These are phyloP conservation scores for Paxillus rubicundulus DNA, from an alignment of 768 basidiomycete genomes.

Conservation along the genomic window DNA sequence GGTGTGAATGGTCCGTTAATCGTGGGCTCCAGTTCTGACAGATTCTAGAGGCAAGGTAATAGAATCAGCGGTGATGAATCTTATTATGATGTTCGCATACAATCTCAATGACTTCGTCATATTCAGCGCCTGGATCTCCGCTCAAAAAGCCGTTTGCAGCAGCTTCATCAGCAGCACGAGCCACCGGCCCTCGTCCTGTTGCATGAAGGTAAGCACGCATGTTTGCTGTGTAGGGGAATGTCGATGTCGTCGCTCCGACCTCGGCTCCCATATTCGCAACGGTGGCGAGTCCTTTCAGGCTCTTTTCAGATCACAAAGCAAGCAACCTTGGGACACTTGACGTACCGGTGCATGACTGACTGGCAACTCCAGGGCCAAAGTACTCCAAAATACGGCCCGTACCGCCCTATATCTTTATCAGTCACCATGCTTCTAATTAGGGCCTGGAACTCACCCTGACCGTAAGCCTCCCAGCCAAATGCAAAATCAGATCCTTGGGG, in stretches of 20 bases:
- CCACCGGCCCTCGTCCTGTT: conserved; percentile 85
- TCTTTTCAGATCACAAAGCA: neutral
- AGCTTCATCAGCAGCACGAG: conserved; percentile 82
- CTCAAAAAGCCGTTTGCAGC: conserved; percentile 72
- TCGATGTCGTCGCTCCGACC: conserved; percentile 99
- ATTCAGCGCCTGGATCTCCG: conserved; percentile 86
- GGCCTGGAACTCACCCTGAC: conserved; percentile 62
- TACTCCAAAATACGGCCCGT: conserved; percentile 97
- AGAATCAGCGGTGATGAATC: neutral
- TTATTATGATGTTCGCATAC: conserved; percentile 43
- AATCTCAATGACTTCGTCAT: conserved; percentile 93
- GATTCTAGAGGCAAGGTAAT: conserved; percentile 50
- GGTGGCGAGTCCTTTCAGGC: conserved; percentile 72
- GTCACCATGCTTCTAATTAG: neutral
- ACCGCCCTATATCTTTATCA: conserved; percentile 62
- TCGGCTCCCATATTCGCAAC: conserved; percentile 99
- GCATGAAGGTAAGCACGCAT: conserved; percentile 91
- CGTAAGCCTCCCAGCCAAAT: conserved; percentile 91
- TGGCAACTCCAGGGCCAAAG: conserved; percentile 87
- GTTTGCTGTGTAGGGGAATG: conserved; percentile 89
- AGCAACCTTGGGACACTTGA: neutral
- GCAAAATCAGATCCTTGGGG: conserved; percentile 93
- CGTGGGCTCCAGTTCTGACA: conserved; percentile 86
- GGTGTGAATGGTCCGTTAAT: conserved; percentile 98
- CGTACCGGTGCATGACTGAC: conserved; percentile 89